These are phyloP conservation scores for Pyrus betulifolia DNA, from an alignment of 306 rosid genomes.

Conservation along the genomic window DNA sequence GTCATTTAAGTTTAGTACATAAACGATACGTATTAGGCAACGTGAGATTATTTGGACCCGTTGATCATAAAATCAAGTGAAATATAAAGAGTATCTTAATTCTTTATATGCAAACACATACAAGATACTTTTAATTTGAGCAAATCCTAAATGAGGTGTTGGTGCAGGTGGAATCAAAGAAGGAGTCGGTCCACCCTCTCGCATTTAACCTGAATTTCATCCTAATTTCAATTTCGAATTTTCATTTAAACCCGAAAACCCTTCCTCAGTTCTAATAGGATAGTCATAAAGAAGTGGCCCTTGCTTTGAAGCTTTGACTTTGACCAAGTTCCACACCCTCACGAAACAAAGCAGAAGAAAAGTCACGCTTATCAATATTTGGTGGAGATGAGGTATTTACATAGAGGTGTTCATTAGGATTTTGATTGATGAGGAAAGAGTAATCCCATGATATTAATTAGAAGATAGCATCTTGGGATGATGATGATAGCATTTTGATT, in stretches of 20 bases:
- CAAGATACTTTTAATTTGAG: background rate
- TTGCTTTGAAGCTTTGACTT: constrained; percentile 70
- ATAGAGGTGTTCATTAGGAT: too few species aligned
- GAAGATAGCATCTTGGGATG: too few species aligned
- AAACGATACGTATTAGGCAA: too few species aligned
- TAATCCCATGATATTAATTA: too few species aligned
- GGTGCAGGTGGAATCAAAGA: background rate
- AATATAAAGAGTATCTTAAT: too few species aligned
- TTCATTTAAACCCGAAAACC: constrained; percentile 9
- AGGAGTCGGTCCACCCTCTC: background rate
- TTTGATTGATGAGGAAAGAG: too few species aligned
- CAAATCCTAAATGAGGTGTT: background rate
- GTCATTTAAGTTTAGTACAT: background rate
- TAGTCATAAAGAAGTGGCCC: background rate
- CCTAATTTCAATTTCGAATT: constrained; percentile 10
- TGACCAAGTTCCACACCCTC: constrained; percentile 40
- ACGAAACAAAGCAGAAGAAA: constrained; percentile 49
- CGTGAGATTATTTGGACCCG: rapidly evolving
- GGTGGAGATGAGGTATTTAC: too few species aligned
- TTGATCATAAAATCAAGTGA: too few species aligned
- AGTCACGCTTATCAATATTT: constrained; percentile 41
- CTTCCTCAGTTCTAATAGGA: background rate
- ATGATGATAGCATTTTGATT: too few species aligned
- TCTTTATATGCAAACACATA: too few species aligned
- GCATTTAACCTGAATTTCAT: background rate